Conservation (phyloP, 805 yeast genomes). For the Nakazawaea ishiwadae region DNA sequence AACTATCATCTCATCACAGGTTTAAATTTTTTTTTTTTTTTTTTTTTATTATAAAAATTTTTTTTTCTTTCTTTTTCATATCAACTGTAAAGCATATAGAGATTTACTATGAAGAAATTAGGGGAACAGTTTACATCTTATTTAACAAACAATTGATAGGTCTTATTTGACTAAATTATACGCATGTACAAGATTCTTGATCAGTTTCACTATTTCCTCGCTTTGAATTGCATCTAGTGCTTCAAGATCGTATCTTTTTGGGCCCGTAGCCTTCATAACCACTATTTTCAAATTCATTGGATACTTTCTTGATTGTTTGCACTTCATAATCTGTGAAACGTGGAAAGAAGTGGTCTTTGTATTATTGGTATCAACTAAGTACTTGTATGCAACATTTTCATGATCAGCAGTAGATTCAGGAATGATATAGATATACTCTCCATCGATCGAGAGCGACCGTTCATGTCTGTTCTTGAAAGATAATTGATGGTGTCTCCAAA, state of each 20-base stretch:
- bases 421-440: conserved; percentile 85
- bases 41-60: background rate
- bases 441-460: conserved; percentile 82
- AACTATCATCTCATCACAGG: background rate
- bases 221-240: conserved; percentile 60
- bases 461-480: conserved; percentile 78
- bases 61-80: too few relatives aligned
- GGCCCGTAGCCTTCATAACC: conserved; percentile 60
- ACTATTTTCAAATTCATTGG: conserved; percentile 80
- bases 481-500: conserved; percentile 78
- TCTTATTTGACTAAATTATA: too few relatives aligned
- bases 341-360: conserved; percentile 85
- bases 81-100: too few relatives aligned
- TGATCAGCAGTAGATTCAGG: conserved; percentile 67
- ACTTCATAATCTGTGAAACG: conserved; percentile 66
- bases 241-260: conserved; percentile 84
- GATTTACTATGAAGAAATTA: background rate
- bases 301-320: conserved; percentile 72
- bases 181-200: conserved; percentile 52
- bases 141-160: background rate
- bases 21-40: background rate
- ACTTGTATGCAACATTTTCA: conserved; percentile 14
- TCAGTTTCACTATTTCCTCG: conserved; percentile 69
- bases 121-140: too few relatives aligned
- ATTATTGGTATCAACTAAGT: conserved; percentile 13